Percentiles rank a stretch among this genome's conserved stretches.
Evolutionary conservation across 2,329 filamentous ascomycete genomes (phyloP).

Genomic region (Ustulina deusta): DNA sequence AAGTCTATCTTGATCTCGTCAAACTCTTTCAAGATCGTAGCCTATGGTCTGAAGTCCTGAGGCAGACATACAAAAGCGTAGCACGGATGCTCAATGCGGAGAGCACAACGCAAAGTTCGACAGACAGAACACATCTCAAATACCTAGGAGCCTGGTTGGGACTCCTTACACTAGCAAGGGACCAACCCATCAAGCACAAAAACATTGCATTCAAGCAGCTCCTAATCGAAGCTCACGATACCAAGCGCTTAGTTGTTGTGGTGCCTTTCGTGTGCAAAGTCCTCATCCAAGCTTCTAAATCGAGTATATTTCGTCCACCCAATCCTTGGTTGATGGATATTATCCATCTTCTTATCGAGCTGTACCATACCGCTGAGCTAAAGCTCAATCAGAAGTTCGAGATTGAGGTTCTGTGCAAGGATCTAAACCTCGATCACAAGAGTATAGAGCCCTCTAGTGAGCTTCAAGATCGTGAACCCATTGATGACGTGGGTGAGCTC

Average conservation of each 20-base stretch:
- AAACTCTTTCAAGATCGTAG: conserved; percentile 82
- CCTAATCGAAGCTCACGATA: conserved; percentile 92
- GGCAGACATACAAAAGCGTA: conserved; percentile 91
- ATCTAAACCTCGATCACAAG: conserved; percentile 91
- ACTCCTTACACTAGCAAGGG: conserved; percentile 88
- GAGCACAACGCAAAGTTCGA: conserved; percentile 82
- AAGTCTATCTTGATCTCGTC: conserved; percentile 90
- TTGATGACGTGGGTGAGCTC: conserved; percentile 72
- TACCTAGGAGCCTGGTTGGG: conserved; percentile 95
- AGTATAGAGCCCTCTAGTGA: conserved; percentile 87
- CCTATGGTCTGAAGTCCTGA: conserved; percentile 88
- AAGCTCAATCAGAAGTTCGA: conserved; percentile 99
- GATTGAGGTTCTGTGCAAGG: conserved; percentile 96
- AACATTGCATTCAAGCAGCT: conserved; percentile 98
- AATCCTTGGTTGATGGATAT: conserved; percentile 99
- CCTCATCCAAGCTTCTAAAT: conserved; percentile 83
- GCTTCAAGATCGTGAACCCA: conserved; percentile 79
- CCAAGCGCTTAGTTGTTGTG: conserved; percentile 88
- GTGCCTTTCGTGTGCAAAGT: conserved; percentile 99
- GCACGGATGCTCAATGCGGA: conserved; percentile 91
- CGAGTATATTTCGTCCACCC: conserved; percentile 90
- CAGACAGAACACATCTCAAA: conserved; percentile 89
- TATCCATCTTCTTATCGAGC: conserved; percentile 86
- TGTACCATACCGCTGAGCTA: conserved; percentile 92
- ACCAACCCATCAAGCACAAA: conserved; percentile 94